These are phyloP conservation scores for Shiraia sp. DNA, from an alignment of 2,329 filamentous ascomycete genomes.

Conservation along the genomic window DNA sequence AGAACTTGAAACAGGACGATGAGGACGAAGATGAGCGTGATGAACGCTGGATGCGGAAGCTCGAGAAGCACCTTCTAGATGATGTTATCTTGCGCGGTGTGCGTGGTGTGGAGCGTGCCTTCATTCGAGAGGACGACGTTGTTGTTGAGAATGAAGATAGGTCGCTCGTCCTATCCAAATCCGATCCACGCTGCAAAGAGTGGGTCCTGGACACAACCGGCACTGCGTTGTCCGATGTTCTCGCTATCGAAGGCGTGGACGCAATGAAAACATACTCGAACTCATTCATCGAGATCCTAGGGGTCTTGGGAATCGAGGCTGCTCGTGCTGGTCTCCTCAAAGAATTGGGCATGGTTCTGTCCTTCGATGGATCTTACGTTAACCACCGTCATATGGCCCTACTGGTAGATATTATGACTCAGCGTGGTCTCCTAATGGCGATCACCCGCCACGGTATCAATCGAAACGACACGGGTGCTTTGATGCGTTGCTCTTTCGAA, in stretches of 20 bases:
- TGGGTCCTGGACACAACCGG: constrained; percentile 97
- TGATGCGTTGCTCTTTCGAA: constrained; percentile 99
- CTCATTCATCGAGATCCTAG: constrained; percentile 91
- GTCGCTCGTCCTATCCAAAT: constrained; percentile 72
- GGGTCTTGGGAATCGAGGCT: constrained; percentile 95
- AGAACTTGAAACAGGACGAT: constrained; percentile 64
- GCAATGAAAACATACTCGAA: constrained; percentile 87
- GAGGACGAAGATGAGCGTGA: constrained; percentile 77
- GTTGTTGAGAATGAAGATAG: constrained; percentile 70
- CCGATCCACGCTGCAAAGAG: constrained; percentile 77
- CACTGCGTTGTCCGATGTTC: constrained; percentile 80
- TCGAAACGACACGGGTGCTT: constrained; percentile 91
- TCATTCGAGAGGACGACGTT: constrained; percentile 66
- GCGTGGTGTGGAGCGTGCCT: constrained; percentile 83
- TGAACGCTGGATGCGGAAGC: constrained; percentile 77
- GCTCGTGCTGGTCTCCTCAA: constrained; percentile 83
- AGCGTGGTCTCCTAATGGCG: constrained; percentile 89
- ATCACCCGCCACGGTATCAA: constrained; percentile 99
- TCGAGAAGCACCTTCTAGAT: constrained; percentile 90
- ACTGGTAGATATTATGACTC: constrained; percentile 96
- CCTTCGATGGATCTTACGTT: constrained; percentile 99
- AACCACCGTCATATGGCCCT: constrained; percentile 97
- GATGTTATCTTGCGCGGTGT: constrained; percentile 91
- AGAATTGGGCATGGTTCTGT: constrained; percentile 89
- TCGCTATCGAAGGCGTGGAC: constrained; percentile 87